Conservation (phyloP, 148 eudicot genomes). For the Persicaria tinctoria region DNA sequence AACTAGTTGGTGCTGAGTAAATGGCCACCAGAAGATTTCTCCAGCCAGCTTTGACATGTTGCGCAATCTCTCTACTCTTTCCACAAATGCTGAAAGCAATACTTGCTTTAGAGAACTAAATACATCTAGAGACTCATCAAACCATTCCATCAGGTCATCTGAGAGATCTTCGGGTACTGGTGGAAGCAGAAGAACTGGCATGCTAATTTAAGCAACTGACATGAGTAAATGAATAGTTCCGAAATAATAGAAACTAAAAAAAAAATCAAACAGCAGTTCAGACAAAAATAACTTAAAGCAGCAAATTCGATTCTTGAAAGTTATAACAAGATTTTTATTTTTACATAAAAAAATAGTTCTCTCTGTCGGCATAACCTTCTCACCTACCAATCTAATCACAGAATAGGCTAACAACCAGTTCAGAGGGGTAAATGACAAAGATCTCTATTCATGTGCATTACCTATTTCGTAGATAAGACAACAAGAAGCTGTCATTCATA, state of each 20-base stretch:
- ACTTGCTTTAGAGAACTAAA: conserved; percentile 61
- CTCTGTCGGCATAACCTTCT: neutral
- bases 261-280: neutral
- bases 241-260: neutral
- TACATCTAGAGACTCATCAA: conserved; percentile 43
- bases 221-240: neutral
- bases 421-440: neutral
- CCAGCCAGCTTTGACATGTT: conserved; percentile 69
- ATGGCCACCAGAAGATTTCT: conserved; percentile 94
- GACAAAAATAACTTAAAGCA: neutral
- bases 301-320: neutral
- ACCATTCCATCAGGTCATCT: conserved; percentile 78
- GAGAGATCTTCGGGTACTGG: conserved; percentile 74
- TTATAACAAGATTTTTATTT: neutral
- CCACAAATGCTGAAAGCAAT: conserved; percentile 47
- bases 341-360: neutral
- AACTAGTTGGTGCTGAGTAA: conserved; percentile 91
- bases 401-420: neutral
- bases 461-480: conserved; percentile 67
- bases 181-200: conserved; percentile 86
- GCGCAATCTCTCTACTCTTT: conserved; percentile 59
- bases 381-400: neutral
- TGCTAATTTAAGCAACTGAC: conserved; percentile 30
- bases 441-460: conserved; percentile 18
- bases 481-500: conserved; percentile 54